Evolutionary conservation across 1,284 basidiomycete genomes (phyloP).

Genomic region (Trametes pubescens): DNA sequence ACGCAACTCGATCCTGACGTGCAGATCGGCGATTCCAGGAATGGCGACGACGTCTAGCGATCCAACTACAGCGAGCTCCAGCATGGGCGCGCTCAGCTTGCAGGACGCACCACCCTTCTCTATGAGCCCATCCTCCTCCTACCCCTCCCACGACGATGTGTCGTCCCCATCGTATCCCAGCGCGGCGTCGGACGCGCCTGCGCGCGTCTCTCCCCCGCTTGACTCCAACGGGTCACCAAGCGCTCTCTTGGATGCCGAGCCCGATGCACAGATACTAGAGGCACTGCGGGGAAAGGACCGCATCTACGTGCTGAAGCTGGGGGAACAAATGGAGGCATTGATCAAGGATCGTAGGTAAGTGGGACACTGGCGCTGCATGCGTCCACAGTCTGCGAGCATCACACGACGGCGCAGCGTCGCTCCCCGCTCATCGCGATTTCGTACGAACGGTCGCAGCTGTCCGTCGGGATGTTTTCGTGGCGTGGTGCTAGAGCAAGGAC

Average conservation of each 20-base stretch:
- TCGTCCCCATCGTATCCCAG: conserved; percentile 32
- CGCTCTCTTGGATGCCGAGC: conserved; percentile 48
- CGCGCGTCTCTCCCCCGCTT: conserved; percentile 19
- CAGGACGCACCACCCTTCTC: conserved; percentile 31
- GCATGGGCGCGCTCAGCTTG: conserved; percentile 38
- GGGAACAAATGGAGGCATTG: conserved; percentile 80
- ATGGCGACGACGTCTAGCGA: conserved; percentile 35
- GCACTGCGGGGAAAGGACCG: conserved; percentile 87
- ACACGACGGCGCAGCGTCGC: conserved; percentile 17
- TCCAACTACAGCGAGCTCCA: conserved; percentile 31
- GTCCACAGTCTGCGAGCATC: background rate
- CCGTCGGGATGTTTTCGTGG: background rate
- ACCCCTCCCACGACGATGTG: conserved; percentile 36
- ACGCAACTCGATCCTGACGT: conserved; percentile 2
- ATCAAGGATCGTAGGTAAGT: conserved; percentile 76
- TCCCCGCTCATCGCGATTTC: background rate
- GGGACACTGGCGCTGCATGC: conserved; percentile 4
- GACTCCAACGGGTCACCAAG: conserved; percentile 26
- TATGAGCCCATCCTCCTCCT: conserved; percentile 33
- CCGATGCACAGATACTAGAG: conserved; percentile 80
- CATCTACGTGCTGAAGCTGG: conserved; percentile 83
- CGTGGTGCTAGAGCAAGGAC: background rate
- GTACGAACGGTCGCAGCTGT: background rate
- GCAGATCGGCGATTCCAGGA: conserved; percentile 22
- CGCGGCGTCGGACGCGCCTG: conserved; percentile 32